A percentile compares a stretch with the other conserved stretches of the same genome.
phyloP scores from a whole-genome alignment of 1,139 yeast species.

The Debaryomyces fabryi region DNA sequence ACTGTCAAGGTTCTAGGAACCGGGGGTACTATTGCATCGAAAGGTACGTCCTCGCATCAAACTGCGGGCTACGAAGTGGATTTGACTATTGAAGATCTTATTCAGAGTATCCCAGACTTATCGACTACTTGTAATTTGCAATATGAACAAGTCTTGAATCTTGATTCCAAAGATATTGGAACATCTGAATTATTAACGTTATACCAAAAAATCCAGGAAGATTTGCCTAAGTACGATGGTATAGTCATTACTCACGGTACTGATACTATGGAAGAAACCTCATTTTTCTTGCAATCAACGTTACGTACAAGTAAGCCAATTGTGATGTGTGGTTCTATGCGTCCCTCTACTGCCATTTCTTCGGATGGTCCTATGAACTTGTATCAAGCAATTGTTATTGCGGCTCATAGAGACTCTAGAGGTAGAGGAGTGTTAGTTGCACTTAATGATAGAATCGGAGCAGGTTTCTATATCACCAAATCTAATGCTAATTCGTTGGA shows the following conservation, averaged over 20 bases:
- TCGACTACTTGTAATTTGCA: conserved; percentile 58
- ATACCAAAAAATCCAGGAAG: conserved; percentile 45
- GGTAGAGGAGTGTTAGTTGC: conserved; percentile 67
- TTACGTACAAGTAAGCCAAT: conserved; percentile 60
- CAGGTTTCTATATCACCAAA: conserved; percentile 71
- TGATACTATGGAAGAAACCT: conserved; percentile 72
- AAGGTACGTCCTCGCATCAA: conserved; percentile 55
- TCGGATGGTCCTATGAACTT: conserved; percentile 76
- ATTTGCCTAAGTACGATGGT: conserved; percentile 52
- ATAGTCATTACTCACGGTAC: conserved; percentile 73
- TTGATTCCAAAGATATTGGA: conserved; percentile 66
- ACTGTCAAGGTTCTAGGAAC: conserved; percentile 65
- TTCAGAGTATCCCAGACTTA: conserved; percentile 62
- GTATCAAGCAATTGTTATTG: conserved; percentile 69
- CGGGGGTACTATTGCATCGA: conserved; percentile 75
- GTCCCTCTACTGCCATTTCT: conserved; percentile 70
- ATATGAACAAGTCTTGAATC: conserved; percentile 65
- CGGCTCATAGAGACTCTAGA: conserved; percentile 51
- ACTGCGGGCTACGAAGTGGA: conserved; percentile 74
- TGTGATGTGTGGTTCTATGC: conserved; percentile 72
- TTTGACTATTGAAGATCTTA: conserved; percentile 62
- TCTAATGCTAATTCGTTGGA: conserved; percentile 70
- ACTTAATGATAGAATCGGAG: conserved; percentile 65
- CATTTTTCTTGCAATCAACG: conserved; percentile 65
- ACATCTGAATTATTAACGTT: conserved; percentile 38